A percentile compares a stretch with the other conserved stretches of the same genome.
These are phyloP conservation scores for Ogataea trehalophila DNA, from an alignment of 805 yeast species.

Conservation along the genomic window DNA sequence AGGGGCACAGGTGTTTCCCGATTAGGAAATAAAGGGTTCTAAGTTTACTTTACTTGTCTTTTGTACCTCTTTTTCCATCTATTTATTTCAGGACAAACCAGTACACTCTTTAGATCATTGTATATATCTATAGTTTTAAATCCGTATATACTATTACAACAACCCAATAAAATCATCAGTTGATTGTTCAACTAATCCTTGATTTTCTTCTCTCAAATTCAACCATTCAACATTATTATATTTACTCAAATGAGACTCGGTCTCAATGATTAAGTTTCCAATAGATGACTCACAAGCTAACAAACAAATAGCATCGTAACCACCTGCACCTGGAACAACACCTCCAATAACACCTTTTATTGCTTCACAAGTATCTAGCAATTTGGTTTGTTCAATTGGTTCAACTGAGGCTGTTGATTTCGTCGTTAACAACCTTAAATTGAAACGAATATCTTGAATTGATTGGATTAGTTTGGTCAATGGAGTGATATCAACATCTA, in stretches of 20 bases:
- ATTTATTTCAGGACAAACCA: no score
- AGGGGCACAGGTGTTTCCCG: no score
- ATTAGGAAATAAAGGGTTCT: no score
- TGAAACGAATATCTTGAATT: conserved; percentile 46
- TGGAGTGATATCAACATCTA: conserved; percentile 12
- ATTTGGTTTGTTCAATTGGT: conserved; percentile 67
- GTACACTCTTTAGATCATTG: background rate
- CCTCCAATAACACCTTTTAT: conserved; percentile 84
- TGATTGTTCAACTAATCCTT: conserved; percentile 52
- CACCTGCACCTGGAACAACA: conserved; percentile 99
- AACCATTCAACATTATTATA: conserved; percentile 57
- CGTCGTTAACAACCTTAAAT: conserved; percentile 56
- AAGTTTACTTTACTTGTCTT: no score
- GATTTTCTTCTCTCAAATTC: conserved; percentile 55
- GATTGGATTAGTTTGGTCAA: conserved; percentile 36
- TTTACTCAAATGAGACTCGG: background rate
- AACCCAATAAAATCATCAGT: conserved; percentile 29
- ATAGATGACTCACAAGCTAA: conserved; percentile 49
- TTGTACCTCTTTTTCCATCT: no score
- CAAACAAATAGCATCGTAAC: conserved; percentile 86
- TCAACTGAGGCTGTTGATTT: conserved; percentile 83
- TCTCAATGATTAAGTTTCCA: conserved; percentile 24
- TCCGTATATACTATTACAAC: conserved; percentile 1
- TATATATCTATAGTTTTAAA: background rate
- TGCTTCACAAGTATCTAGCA: conserved; percentile 54